Evolutionary conservation across 805 yeast genomes (phyloP), one percentile per base, ranked within the genome.

Genomic region (Pichia heedii): DNA sequence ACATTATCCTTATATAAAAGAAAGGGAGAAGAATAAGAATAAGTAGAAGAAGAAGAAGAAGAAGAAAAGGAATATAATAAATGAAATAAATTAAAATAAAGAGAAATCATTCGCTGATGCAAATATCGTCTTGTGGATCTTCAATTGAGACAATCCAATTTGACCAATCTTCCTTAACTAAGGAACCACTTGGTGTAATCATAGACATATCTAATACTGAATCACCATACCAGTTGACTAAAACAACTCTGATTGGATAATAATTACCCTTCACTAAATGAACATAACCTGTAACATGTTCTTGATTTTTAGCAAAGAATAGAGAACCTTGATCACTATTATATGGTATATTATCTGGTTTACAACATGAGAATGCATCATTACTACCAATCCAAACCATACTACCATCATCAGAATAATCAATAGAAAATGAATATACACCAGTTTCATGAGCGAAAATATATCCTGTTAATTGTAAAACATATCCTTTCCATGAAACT

Each of bases 341-440:
- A 13, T 21, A 29, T 8, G 44, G 43, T 13, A 43, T 33, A 11
- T 22, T 21, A 13, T 39, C 39, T 3, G 54, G 47, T 34, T 52
- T 44, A 51, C 69, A 60, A 50, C 74, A 69, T 21, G 56, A 54
- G 20, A 68, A 57, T 8, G 62, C 62, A 39, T 48, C 53, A 42
- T 51, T 54, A 7, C 57, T 58, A 33, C 65, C 65, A 38, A 59
- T 43, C 39, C 52, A 54, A 37, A 67, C 60, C 50, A 56, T 57
- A 15, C 50, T 60, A 22, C 55, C 51, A 50, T 65, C 68, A 52
- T 64, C 68, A 16, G 56, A 53, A 11, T 35, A 34, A 9, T 37
- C 33, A 5, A 61, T 41, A 13, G 40, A 33, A 36, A 64, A 50
- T 2, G 47, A 40, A 39, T 59, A 65, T 5, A 51, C 42, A 44